phyloP scores from a whole-genome alignment of 345 rosid species.

The Leavenworthia alabamica region DNA sequence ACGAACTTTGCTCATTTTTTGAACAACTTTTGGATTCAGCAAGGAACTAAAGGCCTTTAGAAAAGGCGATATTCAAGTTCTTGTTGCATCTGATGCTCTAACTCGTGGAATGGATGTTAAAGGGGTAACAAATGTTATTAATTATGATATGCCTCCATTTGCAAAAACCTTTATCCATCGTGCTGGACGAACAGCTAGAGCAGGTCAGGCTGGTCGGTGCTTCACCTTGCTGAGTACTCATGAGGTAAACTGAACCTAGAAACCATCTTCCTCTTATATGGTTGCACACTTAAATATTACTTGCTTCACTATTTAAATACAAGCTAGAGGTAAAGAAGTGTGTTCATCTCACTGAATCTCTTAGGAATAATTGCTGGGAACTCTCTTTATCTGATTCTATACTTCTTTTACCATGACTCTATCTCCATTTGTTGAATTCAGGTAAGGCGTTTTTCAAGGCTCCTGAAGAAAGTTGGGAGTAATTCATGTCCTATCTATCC shows the following conservation, averaged over 20 bases:
- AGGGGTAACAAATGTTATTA: conserved; percentile 79
- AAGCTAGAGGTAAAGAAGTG: background rate
- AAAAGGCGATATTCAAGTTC: conserved; percentile 77
- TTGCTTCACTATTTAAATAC: background rate
- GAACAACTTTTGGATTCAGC: conserved; percentile 40
- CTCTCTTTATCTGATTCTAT: conserved; percentile 7
- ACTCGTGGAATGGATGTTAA: conserved; percentile 97
- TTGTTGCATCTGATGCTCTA: conserved; percentile 91
- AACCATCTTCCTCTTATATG: background rate
- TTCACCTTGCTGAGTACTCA: conserved; percentile 65
- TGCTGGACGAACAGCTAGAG: conserved; percentile 97
- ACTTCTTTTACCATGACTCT: background rate
- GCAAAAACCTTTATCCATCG: conserved; percentile 87
- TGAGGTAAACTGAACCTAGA: conserved; percentile 42
- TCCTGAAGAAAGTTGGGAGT: conserved; percentile 63
- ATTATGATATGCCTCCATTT: conserved; percentile 77
- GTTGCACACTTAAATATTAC: background rate
- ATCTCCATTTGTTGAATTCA: conserved; percentile 28
- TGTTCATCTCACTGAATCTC: background rate
- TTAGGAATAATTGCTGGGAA: background rate
- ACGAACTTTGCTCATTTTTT: background rate
- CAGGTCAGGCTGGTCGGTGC: conserved; percentile 79
- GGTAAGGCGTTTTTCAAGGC: conserved; percentile 70
- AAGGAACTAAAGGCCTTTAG: conserved; percentile 75
- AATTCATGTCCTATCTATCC: conserved; percentile 51